Evolutionary conservation across 768 basidiomycete genomes (phyloP).

Genomic region (Macrolepiota albuminosa): DNA sequence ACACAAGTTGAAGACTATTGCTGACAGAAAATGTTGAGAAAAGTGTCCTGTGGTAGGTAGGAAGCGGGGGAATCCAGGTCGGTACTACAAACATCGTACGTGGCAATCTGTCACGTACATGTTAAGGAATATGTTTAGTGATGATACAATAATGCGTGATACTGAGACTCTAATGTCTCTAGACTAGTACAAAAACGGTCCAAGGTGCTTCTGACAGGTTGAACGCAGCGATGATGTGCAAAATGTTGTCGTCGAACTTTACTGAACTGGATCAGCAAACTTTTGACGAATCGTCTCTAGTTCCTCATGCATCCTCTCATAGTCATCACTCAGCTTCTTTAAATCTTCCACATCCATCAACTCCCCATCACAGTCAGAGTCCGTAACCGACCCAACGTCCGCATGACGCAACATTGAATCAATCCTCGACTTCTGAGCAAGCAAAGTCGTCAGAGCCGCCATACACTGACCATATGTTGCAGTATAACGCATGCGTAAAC

Average conservation of each 20-base stretch:
- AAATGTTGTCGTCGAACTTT: neutral
- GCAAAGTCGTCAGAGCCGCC: conserved; percentile 38
- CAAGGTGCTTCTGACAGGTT: neutral
- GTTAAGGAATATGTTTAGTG: neutral
- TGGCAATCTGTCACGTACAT: neutral
- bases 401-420: conserved; percentile 43
- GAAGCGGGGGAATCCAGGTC: too few species aligned
- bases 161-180: neutral
- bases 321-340: conserved; percentile 35
- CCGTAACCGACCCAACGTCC: conserved; percentile 32
- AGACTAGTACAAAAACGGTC: neutral
- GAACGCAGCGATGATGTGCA: neutral
- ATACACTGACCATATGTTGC: conserved; percentile 49
- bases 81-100: too few species aligned
- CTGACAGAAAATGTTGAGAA: too few species aligned
- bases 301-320: conserved; percentile 47
- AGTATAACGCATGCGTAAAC: conserved; percentile 50
- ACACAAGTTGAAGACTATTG: too few species aligned
- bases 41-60: too few species aligned
- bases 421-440: conserved; percentile 46
- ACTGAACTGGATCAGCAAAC: conserved; percentile 20
- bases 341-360: conserved; percentile 52
- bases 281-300: conserved; percentile 43
- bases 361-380: conserved; percentile 52
- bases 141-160: neutral